phyloP scores from a whole-genome alignment of 164 flowering plant species.

The Platanus orientalis region DNA sequence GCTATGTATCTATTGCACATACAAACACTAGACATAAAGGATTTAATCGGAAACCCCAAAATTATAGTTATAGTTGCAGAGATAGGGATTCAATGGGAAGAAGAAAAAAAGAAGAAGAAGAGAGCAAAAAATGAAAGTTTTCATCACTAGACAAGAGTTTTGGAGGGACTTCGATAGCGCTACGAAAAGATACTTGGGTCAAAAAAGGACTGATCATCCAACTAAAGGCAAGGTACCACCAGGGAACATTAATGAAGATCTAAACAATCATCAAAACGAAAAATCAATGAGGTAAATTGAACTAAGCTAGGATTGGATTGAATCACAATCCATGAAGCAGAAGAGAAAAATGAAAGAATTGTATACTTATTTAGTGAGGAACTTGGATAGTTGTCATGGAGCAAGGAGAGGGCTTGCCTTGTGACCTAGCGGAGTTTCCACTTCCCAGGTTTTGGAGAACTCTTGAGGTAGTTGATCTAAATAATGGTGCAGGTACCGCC shows the following conservation, averaged over 20 bases:
- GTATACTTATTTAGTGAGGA: conserved; percentile 85
- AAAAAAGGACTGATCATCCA: conserved; percentile 80
- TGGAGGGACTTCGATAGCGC: conserved; percentile 79
- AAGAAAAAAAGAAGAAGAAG: too few species aligned
- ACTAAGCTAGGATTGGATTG: background rate
- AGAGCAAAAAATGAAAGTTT: background rate
- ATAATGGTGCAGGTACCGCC: conserved; percentile 58
- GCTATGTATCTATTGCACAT: conserved; percentile 46
- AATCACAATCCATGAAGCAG: too few species aligned
- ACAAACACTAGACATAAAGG: background rate
- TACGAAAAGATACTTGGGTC: conserved; percentile 83
- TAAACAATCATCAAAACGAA: conserved; percentile 10
- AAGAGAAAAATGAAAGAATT: background rate
- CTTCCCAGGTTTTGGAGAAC: conserved; percentile 65
- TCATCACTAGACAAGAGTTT: conserved; percentile 77
- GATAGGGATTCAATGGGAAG: too few species aligned
- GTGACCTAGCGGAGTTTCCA: conserved; percentile 58
- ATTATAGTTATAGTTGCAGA: too few species aligned
- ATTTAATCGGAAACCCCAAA: background rate
- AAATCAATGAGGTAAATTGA: background rate
- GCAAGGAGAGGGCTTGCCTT: conserved; percentile 58
- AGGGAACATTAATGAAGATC: conserved; percentile 93
- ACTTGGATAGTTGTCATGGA: conserved; percentile 93
- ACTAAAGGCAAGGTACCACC: conserved; percentile 89
- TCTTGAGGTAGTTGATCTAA: conserved; percentile 79